Percentiles rank a stretch among this genome's conserved stretches.
phyloP scores from a whole-genome alignment of 176 grass and related monocot species.

The Hordeum vulgare region MorexV3_pseudomolecules_assembly NC_058518.1:471867661-471868160 shows the following conservation, averaged over 20 bases:
- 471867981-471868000: neutral
- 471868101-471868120: too few species aligned
- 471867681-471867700: constrained; percentile 99
- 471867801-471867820: too few species aligned
- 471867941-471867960: constrained; percentile 45
- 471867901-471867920: constrained; percentile 51
- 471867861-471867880: constrained; percentile 88
- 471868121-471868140: too few species aligned
- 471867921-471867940: constrained; percentile 47
- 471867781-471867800: too few species aligned
- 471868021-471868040: too few species aligned
- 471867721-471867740: constrained; percentile 80
- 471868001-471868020: neutral
- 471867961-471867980: constrained; percentile 59
- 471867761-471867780: too few species aligned
- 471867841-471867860: neutral
- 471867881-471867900: constrained; percentile 92
- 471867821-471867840: too few species aligned
- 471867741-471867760: constrained; percentile 45
- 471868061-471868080: too few species aligned
- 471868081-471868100: too few species aligned
- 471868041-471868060: too few species aligned
- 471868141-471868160: too few species aligned
- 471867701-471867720: constrained; percentile 56
- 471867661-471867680: constrained; percentile 3